Evolutionary conservation across 139 green algal genomes (phyloP).

Genomic region (Tetradesmus obliquus): DNA sequence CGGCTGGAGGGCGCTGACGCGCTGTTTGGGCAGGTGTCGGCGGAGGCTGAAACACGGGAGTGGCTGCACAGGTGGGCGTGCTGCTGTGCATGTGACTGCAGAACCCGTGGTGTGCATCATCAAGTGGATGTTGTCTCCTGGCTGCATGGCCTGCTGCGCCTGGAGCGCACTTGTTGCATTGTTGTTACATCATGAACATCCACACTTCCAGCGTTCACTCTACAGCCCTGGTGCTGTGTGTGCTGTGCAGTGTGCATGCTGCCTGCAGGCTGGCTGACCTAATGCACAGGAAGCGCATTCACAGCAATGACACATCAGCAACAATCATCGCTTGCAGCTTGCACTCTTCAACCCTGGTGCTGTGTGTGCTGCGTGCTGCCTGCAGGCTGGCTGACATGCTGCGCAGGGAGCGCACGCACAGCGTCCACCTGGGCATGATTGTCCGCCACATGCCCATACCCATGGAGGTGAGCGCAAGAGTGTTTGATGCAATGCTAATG

Average conservation of each 20-base stretch:
- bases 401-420: neutral
- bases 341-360: too few relatives aligned
- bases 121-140: too few relatives aligned
- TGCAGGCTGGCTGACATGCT: neutral
- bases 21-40: conserved; percentile 8
- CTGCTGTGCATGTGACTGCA: too few relatives aligned
- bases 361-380: neutral
- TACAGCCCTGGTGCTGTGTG: neutral
- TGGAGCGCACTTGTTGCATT: too few relatives aligned
- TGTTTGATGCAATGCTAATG: neutral
- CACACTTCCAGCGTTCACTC: neutral
- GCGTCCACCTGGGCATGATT: neutral
- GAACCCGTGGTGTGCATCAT: too few relatives aligned
- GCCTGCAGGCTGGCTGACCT: neutral
- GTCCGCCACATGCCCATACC: neutral
- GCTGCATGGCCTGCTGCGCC: too few relatives aligned
- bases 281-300: too few relatives aligned
- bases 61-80: neutral
- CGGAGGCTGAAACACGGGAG: neutral
- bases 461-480: neutral
- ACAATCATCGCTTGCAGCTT: too few relatives aligned
- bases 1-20: conserved; percentile 22
- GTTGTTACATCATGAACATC: too few relatives aligned
- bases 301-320: too few relatives aligned
- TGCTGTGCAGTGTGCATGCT: neutral